A percentile compares a stretch with the other conserved stretches of the same genome.
Conservation (phyloP, 2,329 filamentous ascomycete genomes). For the Cordyceps sp. region DNA sequence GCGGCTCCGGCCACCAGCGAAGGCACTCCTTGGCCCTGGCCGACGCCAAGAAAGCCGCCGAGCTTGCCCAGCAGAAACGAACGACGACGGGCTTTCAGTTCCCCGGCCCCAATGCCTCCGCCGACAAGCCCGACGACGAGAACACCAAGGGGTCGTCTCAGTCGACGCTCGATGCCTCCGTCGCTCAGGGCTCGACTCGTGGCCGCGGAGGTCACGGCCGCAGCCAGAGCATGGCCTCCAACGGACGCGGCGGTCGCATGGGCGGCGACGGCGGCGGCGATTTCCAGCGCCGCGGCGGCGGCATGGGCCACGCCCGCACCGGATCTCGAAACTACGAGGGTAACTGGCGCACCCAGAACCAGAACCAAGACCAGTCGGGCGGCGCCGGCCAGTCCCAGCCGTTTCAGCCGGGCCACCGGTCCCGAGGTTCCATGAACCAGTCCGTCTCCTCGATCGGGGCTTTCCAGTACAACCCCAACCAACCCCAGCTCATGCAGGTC, state of each 20-base stretch:
- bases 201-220: slow-evolving; percentile 49
- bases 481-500: slow-evolving; percentile 76
- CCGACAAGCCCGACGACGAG: slow-evolving; percentile 41
- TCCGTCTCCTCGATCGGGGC: slow-evolving; percentile 70
- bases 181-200: slow-evolving; percentile 25
- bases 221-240: slow-evolving; percentile 82
- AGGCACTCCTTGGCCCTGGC: slow-evolving; percentile 88
- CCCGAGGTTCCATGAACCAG: slow-evolving; percentile 69
- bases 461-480: slow-evolving; percentile 70
- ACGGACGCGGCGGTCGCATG: slow-evolving; percentile 52
- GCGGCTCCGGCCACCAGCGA: slow-evolving; percentile 69
- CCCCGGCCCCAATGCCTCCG: slow-evolving; percentile 54
- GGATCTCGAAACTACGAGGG: slow-evolving; percentile 90
- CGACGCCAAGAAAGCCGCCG: slow-evolving; percentile 94
- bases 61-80: slow-evolving; percentile 90
- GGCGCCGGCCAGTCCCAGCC: slow-evolving; percentile 40
- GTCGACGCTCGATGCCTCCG: slow-evolving; percentile 15
- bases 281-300: slow-evolving; percentile 54
- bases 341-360: slow-evolving; percentile 80
- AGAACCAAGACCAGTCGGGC: slow-evolving; percentile 40
- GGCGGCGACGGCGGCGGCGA: slow-evolving; percentile 43
- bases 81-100: slow-evolving; percentile 93
- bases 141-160: slow-evolving; percentile 14
- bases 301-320: slow-evolving; percentile 52
- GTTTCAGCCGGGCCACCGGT: slow-evolving; percentile 86